A percentile compares a stretch with the other conserved stretches of the same genome.
Conservation (phyloP, 352 stramenopile genomes). For the Thalassiosira exigua region DNA sequence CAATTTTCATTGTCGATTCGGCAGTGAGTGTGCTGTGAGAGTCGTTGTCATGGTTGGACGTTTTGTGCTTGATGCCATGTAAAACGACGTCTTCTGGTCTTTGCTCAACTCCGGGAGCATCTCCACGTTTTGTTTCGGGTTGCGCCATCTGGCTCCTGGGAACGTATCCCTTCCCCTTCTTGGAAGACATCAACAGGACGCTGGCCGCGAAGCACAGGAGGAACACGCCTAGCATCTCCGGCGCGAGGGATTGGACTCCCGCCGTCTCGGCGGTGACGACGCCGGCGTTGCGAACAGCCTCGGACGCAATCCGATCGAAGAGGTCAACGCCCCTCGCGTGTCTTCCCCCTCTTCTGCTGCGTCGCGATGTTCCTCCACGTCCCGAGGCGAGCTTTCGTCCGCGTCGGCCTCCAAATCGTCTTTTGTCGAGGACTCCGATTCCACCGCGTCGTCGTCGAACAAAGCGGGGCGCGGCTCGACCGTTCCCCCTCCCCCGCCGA, state of each 20-base stretch:
- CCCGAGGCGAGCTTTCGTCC: background rate
- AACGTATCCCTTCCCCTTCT: constrained; percentile 1
- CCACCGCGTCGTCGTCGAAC: background rate
- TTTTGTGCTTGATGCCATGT: background rate
- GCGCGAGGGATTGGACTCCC: constrained; percentile 33
- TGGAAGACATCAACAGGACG: constrained; percentile 28
- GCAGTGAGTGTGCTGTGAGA: constrained; percentile 50
- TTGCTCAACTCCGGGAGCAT: background rate
- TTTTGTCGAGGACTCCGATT: background rate
- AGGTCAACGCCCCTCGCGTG: background rate
- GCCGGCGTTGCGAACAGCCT: constrained; percentile 16
- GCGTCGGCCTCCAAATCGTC: background rate
- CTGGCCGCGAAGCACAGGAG: constrained; percentile 31
- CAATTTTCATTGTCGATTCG: constrained; percentile 47
- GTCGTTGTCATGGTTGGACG: constrained; percentile 22
- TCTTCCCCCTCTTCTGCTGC: background rate
- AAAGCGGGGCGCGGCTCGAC: background rate
- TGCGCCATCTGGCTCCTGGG: too few relatives aligned
- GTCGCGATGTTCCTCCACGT: background rate
- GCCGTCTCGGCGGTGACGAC: constrained; percentile 30
- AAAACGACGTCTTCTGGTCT: constrained; percentile 5
- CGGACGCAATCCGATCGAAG: constrained; percentile 7
- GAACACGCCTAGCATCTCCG: constrained; percentile 43
- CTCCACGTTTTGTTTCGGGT: too few relatives aligned
- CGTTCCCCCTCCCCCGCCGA: background rate